Percentiles rank a stretch among this genome's conserved stretches.
These are phyloP conservation scores for Setomelanomma holmii DNA, from an alignment of 2,329 filamentous ascomycete genomes.

Conservation along the genomic window DNA sequence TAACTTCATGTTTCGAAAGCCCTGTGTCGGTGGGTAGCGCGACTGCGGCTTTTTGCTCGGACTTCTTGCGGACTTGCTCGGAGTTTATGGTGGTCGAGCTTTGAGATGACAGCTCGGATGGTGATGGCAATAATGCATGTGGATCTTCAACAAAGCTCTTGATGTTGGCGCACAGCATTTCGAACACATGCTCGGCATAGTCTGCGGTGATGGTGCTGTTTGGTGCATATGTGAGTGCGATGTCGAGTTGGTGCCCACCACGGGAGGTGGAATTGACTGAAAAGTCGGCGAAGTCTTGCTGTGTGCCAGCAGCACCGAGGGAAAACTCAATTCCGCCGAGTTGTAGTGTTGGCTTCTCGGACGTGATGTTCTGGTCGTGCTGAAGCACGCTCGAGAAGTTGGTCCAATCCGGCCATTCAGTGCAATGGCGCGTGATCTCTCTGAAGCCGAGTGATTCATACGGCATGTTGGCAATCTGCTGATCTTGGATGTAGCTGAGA, in stretches of 20 bases:
- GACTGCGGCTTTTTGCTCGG: conserved; percentile 31
- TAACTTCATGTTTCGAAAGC: conserved; percentile 33
- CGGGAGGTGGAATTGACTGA: conserved; percentile 37
- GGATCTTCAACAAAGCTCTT: conserved; percentile 36
- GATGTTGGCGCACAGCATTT: conserved; percentile 38
- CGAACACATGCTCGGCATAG: conserved; percentile 58
- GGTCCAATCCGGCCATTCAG: conserved; percentile 47
- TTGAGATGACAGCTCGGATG: conserved; percentile 33
- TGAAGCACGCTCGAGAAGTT: conserved; percentile 45
- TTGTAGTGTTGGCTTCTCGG: conserved; percentile 56
- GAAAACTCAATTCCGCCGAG: conserved; percentile 48
- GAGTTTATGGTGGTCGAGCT: conserved; percentile 31
- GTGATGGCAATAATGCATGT: conserved; percentile 34
- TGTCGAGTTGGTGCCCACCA: conserved; percentile 32
- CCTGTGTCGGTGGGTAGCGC: conserved; percentile 34
- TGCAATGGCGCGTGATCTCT: conserved; percentile 44
- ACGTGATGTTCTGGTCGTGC: conserved; percentile 42
- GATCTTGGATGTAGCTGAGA: conserved; percentile 51
- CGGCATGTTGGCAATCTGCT: conserved; percentile 52
- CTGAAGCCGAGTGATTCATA: conserved; percentile 45
- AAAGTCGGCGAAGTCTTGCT: conserved; percentile 45
- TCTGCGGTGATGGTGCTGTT: conserved; percentile 58
- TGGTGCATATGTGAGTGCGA: conserved; percentile 39
- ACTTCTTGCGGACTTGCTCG: conserved; percentile 30
- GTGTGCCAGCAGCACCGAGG: conserved; percentile 36